Percentiles rank a stretch among this genome's conserved stretches.
Evolutionary conservation across 2,329 filamentous ascomycete species (phyloP).

Genomic region (Colletotrichum sp.): DNA sequence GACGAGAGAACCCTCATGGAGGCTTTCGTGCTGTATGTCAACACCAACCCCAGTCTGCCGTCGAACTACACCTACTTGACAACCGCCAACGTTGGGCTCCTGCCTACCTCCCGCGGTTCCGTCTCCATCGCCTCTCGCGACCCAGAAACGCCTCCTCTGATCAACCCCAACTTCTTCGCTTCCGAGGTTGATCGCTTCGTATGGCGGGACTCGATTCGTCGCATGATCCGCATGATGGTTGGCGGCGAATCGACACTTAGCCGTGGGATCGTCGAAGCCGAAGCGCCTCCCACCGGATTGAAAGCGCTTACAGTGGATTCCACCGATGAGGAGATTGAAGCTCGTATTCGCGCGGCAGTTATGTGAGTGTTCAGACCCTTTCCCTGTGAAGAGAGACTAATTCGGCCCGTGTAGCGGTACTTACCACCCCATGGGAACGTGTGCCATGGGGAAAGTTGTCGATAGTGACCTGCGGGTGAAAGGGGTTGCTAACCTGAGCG

Average conservation of each 20-base stretch:
- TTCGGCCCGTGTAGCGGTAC: neutral
- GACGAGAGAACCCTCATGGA: constrained; percentile 29
- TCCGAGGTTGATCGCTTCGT: constrained; percentile 34
- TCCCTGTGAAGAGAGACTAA: neutral
- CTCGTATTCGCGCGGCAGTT: neutral
- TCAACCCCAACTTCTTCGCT: constrained; percentile 35
- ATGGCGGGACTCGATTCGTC: constrained; percentile 28
- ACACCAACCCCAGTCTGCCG: constrained; percentile 1
- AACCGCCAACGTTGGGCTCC: constrained; percentile 24
- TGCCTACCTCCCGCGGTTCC: constrained; percentile 31
- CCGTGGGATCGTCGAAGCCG: neutral
- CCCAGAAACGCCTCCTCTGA: constrained; percentile 21
- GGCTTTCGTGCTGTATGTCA: constrained; percentile 26
- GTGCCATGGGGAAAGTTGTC: constrained; percentile 26
- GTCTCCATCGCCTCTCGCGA: constrained; percentile 26
- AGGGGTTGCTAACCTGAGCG: constrained; percentile 36
- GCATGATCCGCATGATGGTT: constrained; percentile 25
- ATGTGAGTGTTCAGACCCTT: neutral
- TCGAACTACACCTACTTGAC: constrained; percentile 26
- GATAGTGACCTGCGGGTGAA: constrained; percentile 39
- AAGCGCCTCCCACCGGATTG: neutral
- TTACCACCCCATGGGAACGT: neutral
- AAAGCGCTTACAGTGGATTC: neutral
- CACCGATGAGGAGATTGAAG: neutral
- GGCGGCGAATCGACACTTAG: constrained; percentile 24